Percentiles rank a stretch among this genome's conserved stretches.
Evolutionary conservation across 257 asterid species (phyloP).

Genomic region (Linaria vulgaris): DNA sequence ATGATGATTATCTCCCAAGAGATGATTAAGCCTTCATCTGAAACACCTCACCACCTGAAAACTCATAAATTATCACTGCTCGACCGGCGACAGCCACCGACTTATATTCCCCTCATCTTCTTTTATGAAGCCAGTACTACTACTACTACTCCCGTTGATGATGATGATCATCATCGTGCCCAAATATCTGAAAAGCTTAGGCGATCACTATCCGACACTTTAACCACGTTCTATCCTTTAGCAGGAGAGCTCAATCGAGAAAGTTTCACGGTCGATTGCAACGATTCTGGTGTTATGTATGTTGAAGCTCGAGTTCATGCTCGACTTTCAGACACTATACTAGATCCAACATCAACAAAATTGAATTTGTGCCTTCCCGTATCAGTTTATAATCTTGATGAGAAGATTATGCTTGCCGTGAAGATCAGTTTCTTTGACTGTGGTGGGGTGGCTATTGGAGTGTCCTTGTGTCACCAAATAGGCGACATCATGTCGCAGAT

Average conservation of each 20-base stretch:
- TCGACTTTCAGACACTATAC: constrained; percentile 11
- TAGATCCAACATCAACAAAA: constrained; percentile 13
- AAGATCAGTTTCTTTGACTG: constrained; percentile 35
- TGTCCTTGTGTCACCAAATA: constrained; percentile 29
- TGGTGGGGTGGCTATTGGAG: constrained; percentile 39
- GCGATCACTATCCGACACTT: constrained; percentile 25
- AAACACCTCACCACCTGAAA: constrained; percentile 38
- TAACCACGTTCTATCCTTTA: constrained; percentile 36
- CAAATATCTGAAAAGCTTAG: constrained; percentile 22
- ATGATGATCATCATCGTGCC: neutral
- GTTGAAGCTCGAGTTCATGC: constrained; percentile 27
- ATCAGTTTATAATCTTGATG: neutral
- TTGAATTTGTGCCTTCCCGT: constrained; percentile 20
- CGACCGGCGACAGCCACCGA: constrained; percentile 37
- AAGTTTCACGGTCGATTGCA: constrained; percentile 20
- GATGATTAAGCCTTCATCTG: constrained; percentile 42
- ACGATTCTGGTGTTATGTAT: constrained; percentile 32
- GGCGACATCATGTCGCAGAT: constrained; percentile 34
- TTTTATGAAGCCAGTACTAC: constrained; percentile 35
- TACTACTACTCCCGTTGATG: too few species aligned
- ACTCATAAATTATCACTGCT: constrained; percentile 38
- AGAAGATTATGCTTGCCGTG: constrained; percentile 9
- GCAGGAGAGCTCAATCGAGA: constrained; percentile 33
- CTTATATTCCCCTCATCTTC: constrained; percentile 34
- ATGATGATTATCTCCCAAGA: constrained; percentile 32